Conservation (phyloP, 2,329 filamentous ascomycete species). For the Calonectria hongkongensis region DNA sequence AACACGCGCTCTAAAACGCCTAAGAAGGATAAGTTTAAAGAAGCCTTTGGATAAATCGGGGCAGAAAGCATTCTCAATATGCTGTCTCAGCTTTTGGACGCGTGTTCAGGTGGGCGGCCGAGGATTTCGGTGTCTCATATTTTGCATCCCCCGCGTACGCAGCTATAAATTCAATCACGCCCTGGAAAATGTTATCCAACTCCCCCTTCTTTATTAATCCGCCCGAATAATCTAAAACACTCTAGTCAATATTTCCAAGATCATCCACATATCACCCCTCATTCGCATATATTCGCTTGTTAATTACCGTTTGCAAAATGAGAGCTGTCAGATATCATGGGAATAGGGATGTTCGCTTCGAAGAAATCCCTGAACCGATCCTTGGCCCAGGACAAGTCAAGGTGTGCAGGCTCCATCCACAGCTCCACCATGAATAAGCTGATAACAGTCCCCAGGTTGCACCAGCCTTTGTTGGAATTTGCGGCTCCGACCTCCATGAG, state of each 20-base stretch:
- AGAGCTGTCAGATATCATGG: constrained; percentile 73
- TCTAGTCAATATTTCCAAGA: too few species aligned
- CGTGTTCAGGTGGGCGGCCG: constrained; percentile 44
- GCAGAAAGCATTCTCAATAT: too few species aligned
- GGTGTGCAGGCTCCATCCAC: constrained; percentile 57
- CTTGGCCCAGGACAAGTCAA: constrained; percentile 71
- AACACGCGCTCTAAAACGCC: too few species aligned
- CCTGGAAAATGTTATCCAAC: constrained; percentile 14
- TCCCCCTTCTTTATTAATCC: not conserved
- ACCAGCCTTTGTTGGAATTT: constrained; percentile 52
- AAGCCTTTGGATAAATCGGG: too few species aligned
- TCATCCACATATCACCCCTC: not conserved
- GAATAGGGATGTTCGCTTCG: constrained; percentile 72
- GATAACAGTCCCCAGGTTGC: not conserved
- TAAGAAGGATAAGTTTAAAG: too few species aligned
- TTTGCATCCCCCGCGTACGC: too few species aligned
- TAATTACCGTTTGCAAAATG: constrained; percentile 59
- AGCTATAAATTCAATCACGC: not conserved
- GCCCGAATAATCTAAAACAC: not conserved
- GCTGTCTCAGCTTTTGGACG: constrained; percentile 42
- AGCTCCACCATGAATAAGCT: constrained; percentile 64
- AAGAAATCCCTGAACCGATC: constrained; percentile 67
- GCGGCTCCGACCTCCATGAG: constrained; percentile 38
- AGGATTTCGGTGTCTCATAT: too few species aligned
- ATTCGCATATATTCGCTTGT: not conserved